These are phyloP conservation scores for Magnolia sinica DNA, from an alignment of 164 flowering plant genomes.

Conservation along the genomic window DNA sequence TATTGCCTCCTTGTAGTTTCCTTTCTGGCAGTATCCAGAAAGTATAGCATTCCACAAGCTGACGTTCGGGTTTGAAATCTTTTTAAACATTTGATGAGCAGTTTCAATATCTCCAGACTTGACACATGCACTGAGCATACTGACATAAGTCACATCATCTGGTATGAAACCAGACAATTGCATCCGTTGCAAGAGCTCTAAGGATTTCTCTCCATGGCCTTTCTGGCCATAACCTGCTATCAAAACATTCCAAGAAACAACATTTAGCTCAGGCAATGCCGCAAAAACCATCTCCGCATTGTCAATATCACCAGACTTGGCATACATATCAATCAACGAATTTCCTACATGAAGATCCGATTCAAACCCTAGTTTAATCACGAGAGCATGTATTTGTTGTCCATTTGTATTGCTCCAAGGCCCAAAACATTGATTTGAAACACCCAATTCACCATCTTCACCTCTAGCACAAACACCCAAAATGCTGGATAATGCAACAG, in stretches of 20 bases:
- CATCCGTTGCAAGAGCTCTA: conserved; percentile 65
- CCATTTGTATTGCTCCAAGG: conserved; percentile 28
- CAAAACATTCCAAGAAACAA: conserved; percentile 78
- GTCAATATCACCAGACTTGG: conserved; percentile 46
- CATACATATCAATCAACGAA: conserved; percentile 19
- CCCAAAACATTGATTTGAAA: conserved; percentile 14
- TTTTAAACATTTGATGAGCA: conserved; percentile 45
- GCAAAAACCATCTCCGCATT: conserved; percentile 46
- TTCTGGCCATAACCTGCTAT: conserved; percentile 64
- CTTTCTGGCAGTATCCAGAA: conserved; percentile 60
- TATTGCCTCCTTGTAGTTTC: conserved; percentile 47
- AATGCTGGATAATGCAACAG: conserved; percentile 62
- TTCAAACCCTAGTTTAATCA: conserved; percentile 51
- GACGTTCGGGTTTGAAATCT: conserved; percentile 46
- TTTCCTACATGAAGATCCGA: conserved; percentile 12
- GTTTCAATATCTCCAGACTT: conserved; percentile 55
- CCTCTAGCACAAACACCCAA: conserved; percentile 57
- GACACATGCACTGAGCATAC: conserved; percentile 67
- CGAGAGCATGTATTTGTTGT: conserved; percentile 48
- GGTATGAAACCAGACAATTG: conserved; percentile 50
- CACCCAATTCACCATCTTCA: conserved; percentile 22
- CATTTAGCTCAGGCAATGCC: conserved; percentile 44
- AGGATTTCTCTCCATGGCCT: conserved; percentile 50
- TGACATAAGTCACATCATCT: conserved; percentile 63
- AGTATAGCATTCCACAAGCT: conserved; percentile 80